phyloP scores from a whole-genome alignment of 305 asterid species.

The Ajuga reptans region DNA sequence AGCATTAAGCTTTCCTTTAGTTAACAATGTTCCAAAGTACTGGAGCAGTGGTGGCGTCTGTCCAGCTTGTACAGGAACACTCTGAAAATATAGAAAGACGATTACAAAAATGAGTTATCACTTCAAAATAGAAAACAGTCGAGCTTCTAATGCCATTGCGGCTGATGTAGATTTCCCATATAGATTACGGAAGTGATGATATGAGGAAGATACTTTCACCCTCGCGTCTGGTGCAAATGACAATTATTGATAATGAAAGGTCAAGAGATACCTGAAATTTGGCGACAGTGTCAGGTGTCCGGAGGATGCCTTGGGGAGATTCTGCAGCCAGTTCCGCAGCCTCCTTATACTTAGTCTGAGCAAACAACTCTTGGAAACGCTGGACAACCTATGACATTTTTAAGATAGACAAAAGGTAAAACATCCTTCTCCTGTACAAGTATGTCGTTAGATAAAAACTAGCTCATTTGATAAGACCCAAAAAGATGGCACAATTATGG shows the following conservation, averaged over 20 bases:
- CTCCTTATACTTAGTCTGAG: slow-evolving; percentile 97
- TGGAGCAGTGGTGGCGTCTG: slow-evolving; percentile 97
- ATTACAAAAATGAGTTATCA: neutral
- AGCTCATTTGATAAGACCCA: neutral
- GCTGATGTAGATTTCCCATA: neutral
- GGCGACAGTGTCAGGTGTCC: slow-evolving; percentile 94
- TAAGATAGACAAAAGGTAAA: slow-evolving; percentile 8
- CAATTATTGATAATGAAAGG: slow-evolving; percentile 6
- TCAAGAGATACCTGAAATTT: slow-evolving; percentile 74
- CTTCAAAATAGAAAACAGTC: neutral
- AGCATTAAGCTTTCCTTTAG: slow-evolving; percentile 92
- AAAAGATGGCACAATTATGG: neutral
- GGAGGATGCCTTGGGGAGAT: slow-evolving; percentile 97
- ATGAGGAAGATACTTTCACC: slow-evolving; percentile 3
- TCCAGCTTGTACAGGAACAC: slow-evolving; percentile 99
- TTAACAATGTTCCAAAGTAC: slow-evolving; percentile 89
- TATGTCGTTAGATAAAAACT: neutral
- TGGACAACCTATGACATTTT: slow-evolving; percentile 69
- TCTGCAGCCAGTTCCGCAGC: slow-evolving; percentile 99
- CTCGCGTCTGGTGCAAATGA: neutral
- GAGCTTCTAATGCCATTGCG: slow-evolving; percentile 14
- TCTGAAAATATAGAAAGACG: slow-evolving; percentile 39
- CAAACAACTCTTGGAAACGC: slow-evolving; percentile 96
- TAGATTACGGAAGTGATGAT: neutral
- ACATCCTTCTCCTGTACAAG: neutral